Conservation (phyloP, 1,139 yeast species). For the Scheffersomyces lignicola region DNA sequence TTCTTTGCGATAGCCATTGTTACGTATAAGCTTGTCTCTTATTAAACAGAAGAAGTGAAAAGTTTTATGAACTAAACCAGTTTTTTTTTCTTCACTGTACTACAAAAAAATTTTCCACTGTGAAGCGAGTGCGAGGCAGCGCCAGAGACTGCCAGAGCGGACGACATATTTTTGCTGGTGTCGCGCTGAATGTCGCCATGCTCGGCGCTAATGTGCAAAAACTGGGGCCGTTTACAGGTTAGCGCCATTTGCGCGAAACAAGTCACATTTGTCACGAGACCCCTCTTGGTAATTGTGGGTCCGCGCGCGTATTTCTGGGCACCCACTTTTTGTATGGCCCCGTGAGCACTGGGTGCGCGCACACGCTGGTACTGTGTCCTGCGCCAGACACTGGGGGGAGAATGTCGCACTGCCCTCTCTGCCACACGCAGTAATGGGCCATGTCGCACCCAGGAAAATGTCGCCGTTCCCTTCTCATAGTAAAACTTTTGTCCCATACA, state of each 20-base stretch:
- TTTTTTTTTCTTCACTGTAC: constrained; percentile 7
- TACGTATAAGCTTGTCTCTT: constrained; percentile 9
- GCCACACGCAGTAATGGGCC: no score
- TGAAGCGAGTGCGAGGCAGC: constrained; percentile 6
- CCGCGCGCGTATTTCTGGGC: constrained; percentile 6
- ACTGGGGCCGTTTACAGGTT: no score
- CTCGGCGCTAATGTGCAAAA: not conserved
- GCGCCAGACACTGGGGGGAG: no score
- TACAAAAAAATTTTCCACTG: constrained; percentile 12
- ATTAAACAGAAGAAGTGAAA: constrained; percentile 5
- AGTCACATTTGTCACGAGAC: constrained; percentile 7
- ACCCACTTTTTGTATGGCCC: no score
- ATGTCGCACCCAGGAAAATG: no score
- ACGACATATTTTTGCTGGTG: no score
- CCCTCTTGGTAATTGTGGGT: constrained; percentile 1
- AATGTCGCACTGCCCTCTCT: no score
- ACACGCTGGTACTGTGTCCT: no score
- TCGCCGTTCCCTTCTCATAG: no score
- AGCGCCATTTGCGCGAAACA: constrained; percentile 2
- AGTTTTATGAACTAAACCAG: constrained; percentile 7
- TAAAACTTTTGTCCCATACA: no score
- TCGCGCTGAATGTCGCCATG: not conserved
- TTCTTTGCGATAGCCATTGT: constrained; percentile 93
- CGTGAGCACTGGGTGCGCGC: no score
- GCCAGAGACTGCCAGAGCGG: no score